Evolutionary conservation across 352 stramenopile species (phyloP).

Genomic region (Pythium periplocum): DNA sequence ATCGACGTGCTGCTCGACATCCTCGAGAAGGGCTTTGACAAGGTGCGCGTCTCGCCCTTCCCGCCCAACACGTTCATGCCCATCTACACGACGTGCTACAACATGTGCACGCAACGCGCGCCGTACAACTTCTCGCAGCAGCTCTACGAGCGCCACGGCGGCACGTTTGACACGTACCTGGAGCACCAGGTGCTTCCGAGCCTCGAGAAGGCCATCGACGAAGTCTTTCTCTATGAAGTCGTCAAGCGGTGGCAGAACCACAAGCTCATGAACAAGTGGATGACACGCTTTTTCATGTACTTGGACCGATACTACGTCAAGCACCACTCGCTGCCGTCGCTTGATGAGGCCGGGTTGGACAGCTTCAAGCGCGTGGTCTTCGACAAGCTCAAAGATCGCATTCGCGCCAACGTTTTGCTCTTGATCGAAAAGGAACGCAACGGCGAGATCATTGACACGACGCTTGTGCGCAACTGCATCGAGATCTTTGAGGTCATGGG

Average conservation of each 20-base stretch:
- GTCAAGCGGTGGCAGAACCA: constrained; percentile 98
- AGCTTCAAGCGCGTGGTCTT: constrained; percentile 83
- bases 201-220: constrained; percentile 85
- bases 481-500: constrained; percentile 99
- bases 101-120: constrained; percentile 99
- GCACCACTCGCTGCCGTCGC: constrained; percentile 95
- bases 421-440: constrained; percentile 98
- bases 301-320: constrained; percentile 97
- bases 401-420: constrained; percentile 90
- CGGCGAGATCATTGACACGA: constrained; percentile 96
- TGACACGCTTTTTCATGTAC: constrained; percentile 99
- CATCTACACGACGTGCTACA: constrained; percentile 94
- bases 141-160: constrained; percentile 96
- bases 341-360: constrained; percentile 89
- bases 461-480: constrained; percentile 94
- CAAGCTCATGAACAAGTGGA: constrained; percentile 99
- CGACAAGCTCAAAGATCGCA: constrained; percentile 76
- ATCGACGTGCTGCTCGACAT: constrained; percentile 86
- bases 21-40: constrained; percentile 82
- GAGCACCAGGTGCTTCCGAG: constrained; percentile 87
- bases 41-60: constrained; percentile 76
- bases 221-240: constrained; percentile 97
- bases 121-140: constrained; percentile 99
- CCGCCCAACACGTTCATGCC: constrained; percentile 84
- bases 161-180: constrained; percentile 87